Evolutionary conservation across 2,329 filamentous ascomycete species (phyloP).

Genomic region (Pseudocercospora fuligena): DNA sequence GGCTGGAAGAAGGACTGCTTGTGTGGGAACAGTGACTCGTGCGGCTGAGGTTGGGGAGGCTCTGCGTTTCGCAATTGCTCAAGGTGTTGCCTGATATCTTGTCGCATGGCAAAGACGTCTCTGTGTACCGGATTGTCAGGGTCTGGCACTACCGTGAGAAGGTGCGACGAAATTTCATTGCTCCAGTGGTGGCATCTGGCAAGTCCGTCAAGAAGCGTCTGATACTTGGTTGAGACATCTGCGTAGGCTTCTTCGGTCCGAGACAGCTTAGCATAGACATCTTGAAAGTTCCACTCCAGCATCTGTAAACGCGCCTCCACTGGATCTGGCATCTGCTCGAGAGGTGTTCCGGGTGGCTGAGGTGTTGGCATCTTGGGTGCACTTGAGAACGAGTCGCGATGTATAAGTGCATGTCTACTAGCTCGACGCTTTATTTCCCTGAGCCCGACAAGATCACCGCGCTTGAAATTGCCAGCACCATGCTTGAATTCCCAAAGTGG

Average conservation of each 20-base stretch:
- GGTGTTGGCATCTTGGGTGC: conserved; percentile 73
- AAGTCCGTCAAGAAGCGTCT: conserved; percentile 80
- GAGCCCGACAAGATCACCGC: conserved; percentile 86
- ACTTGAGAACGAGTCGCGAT: conserved; percentile 81
- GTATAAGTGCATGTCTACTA: conserved; percentile 88
- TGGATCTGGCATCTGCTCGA: conserved; percentile 69
- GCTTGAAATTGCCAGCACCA: conserved; percentile 94
- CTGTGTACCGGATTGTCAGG: conserved; percentile 77
- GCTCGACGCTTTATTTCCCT: conserved; percentile 95
- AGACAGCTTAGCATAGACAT: conserved; percentile 74
- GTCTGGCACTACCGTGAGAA: conserved; percentile 75
- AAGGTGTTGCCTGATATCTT: conserved; percentile 66
- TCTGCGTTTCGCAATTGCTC: conserved; percentile 63
- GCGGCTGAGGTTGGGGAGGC: conserved; percentile 50
- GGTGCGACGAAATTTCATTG: conserved; percentile 77
- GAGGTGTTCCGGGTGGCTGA: conserved; percentile 70
- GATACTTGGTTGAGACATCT: conserved; percentile 78
- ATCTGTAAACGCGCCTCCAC: conserved; percentile 74
- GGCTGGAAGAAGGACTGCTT: conserved; percentile 50
- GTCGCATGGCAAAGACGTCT: conserved; percentile 68
- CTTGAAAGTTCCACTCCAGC: conserved; percentile 82
- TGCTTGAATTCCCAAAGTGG: conserved; percentile 99
- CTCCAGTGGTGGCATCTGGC: conserved; percentile 78
- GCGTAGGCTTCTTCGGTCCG: conserved; percentile 83
- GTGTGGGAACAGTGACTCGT: conserved; percentile 58